phyloP scores from a whole-genome alignment of 805 yeast genomes.

The Saturnispora sekii region DNA sequence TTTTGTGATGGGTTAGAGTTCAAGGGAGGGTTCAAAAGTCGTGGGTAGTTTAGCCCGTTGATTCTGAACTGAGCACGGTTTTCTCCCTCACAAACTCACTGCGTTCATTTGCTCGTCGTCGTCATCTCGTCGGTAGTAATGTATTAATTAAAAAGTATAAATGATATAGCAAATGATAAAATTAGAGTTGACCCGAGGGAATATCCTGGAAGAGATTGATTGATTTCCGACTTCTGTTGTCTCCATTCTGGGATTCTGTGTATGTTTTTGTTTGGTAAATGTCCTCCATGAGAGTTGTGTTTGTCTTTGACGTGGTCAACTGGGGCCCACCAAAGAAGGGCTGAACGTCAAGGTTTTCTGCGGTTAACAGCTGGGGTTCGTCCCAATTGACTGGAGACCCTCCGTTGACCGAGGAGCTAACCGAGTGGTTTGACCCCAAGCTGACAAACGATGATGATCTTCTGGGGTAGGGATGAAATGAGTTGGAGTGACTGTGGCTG shows the following conservation, averaged over 20 bases:
- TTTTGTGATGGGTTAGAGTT: no score
- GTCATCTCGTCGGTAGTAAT: no score
- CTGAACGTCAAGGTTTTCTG: slow-evolving; percentile 16
- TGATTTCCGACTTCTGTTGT: slow-evolving; percentile 1
- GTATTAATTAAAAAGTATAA: not conserved
- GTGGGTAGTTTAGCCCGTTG: no score
- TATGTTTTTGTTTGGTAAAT: slow-evolving; percentile 25
- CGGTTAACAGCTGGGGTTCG: slow-evolving; percentile 20
- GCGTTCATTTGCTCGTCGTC: no score
- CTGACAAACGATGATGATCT: slow-evolving; percentile 19
- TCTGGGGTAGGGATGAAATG: slow-evolving; percentile 19
- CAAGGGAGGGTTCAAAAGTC: no score
- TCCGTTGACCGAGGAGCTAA: slow-evolving; percentile 20
- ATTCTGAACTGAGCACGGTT: no score
- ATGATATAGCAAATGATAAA: not conserved
- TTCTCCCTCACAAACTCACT: no score
- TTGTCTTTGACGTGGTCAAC: slow-evolving; percentile 25
- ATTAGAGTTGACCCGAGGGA: not conserved
- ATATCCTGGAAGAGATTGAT: not conserved
- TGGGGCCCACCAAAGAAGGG: slow-evolving; percentile 15
- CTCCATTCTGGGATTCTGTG: slow-evolving; percentile 16
- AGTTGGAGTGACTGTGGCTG: slow-evolving; percentile 18
- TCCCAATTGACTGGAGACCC: slow-evolving; percentile 20
- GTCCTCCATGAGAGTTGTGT: slow-evolving; percentile 28
- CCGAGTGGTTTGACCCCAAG: slow-evolving; percentile 19